Evolutionary conservation across 257 asterid genomes (phyloP).

Genomic region (Leptodermis oblonga): DNA sequence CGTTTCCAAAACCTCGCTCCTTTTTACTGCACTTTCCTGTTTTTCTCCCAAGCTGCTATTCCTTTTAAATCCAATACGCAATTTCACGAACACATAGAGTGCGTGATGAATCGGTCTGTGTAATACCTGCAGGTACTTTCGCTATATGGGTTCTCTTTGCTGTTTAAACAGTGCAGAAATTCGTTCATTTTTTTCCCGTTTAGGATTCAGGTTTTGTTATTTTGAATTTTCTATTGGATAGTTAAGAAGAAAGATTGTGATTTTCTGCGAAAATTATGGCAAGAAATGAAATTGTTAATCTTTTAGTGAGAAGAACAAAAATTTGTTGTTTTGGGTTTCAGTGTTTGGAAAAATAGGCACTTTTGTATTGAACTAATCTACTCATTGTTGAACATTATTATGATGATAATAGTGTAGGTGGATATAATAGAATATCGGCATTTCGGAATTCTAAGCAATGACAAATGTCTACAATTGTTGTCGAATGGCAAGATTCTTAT

Average conservation of each 20-base stretch:
- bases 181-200: neutral
- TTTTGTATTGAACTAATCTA: neutral
- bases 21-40: neutral
- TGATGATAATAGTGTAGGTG: neutral
- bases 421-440: neutral
- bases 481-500: neutral
- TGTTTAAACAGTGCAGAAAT: neutral
- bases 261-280: neutral
- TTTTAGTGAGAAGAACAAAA: too few species aligned
- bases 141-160: neutral
- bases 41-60: neutral
- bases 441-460: neutral
- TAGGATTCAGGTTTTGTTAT: neutral
- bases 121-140: neutral
- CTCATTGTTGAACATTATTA: neutral
- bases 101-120: neutral
- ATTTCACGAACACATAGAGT: constrained; percentile 1
- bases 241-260: neutral
- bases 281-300: neutral
- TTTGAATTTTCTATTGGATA: neutral
- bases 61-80: neutral
- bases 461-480: neutral
- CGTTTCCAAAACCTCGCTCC: neutral
- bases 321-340: neutral
- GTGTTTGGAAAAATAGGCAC: neutral